These are phyloP conservation scores for Mimosa pudica DNA, from an alignment of 306 rosid genomes.

Conservation along the genomic window DNA sequence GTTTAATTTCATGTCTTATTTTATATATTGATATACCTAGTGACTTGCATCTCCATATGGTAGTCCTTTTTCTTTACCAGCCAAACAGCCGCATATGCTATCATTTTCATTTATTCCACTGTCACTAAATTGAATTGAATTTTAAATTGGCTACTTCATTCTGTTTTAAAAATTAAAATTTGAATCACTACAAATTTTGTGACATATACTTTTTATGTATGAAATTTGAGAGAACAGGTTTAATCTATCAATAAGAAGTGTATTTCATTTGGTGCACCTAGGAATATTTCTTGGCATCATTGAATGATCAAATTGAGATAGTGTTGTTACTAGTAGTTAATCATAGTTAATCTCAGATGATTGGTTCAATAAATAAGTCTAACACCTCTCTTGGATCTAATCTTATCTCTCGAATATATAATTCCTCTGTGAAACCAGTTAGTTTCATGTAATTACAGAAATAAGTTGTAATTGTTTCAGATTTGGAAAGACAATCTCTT, in stretches of 20 bases:
- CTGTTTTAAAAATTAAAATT: constrained; percentile 14
- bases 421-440: constrained; percentile 1
- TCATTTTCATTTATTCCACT: constrained; percentile 12
- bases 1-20: constrained; percentile 13
- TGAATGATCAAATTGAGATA: constrained; percentile 19
- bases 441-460: constrained; percentile 13
- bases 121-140: constrained; percentile 14
- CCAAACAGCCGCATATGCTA: not conserved
- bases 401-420: constrained; percentile 20
- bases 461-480: constrained; percentile 24
- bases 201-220: constrained; percentile 8
- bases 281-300: constrained; percentile 3
- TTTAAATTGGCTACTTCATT: constrained; percentile 6
- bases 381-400: constrained; percentile 20
- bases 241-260: not conserved
- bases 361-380: constrained; percentile 35
- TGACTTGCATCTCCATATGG: constrained; percentile 16
- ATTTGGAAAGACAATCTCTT: constrained; percentile 12
- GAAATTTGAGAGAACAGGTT: not conserved
- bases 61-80: not conserved
- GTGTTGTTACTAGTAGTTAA: constrained; percentile 30
- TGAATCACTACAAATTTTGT: not conserved
- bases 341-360: constrained; percentile 32
- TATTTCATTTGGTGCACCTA: constrained; percentile 21
- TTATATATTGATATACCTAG: constrained; percentile 6